These are phyloP conservation scores for Exobasidium rhododendri DNA, from an alignment of 1,284 basidiomycete genomes.

Conservation along the genomic window DNA sequence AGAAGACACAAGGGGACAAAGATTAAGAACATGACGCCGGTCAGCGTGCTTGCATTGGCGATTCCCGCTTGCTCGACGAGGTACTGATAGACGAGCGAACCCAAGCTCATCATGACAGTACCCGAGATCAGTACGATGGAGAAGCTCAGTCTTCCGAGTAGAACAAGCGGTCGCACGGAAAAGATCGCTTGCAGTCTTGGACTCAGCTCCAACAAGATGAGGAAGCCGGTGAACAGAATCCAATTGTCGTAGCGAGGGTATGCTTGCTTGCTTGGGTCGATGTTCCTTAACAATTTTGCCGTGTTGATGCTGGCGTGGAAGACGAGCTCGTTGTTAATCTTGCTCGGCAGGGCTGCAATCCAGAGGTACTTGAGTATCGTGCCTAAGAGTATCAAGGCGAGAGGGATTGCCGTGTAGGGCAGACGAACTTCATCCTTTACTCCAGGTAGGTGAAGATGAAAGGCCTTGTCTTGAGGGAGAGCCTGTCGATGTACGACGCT, in stretches of 20 bases:
- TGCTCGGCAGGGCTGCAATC: constrained; percentile 21
- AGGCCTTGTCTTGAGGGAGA: neutral
- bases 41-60: neutral
- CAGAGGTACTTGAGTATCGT: constrained; percentile 39
- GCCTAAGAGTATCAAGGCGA: constrained; percentile 20
- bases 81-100: constrained; percentile 14
- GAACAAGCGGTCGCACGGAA: constrained; percentile 13
- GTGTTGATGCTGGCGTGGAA: constrained; percentile 30
- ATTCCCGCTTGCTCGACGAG: neutral
- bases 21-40: neutral
- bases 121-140: constrained; percentile 32
- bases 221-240: constrained; percentile 25
- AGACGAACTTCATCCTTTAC: constrained; percentile 4
- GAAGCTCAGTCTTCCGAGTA: constrained; percentile 29
- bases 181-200: constrained; percentile 17
- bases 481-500: constrained; percentile 20
- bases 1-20: neutral
- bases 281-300: constrained; percentile 27
- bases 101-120: constrained; percentile 32
- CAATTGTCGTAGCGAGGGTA: constrained; percentile 41
- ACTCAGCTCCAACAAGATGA: constrained; percentile 31
- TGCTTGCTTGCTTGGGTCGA: constrained; percentile 18
- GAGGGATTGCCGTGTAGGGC: constrained; percentile 15
- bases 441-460: neutral
- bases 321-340: constrained; percentile 23